Evolutionary conservation across 2,329 filamentous ascomycete genomes (phyloP), one percentile per base, ranked within the genome.

Genomic region (Beauveria pseudobassiana): DNA sequence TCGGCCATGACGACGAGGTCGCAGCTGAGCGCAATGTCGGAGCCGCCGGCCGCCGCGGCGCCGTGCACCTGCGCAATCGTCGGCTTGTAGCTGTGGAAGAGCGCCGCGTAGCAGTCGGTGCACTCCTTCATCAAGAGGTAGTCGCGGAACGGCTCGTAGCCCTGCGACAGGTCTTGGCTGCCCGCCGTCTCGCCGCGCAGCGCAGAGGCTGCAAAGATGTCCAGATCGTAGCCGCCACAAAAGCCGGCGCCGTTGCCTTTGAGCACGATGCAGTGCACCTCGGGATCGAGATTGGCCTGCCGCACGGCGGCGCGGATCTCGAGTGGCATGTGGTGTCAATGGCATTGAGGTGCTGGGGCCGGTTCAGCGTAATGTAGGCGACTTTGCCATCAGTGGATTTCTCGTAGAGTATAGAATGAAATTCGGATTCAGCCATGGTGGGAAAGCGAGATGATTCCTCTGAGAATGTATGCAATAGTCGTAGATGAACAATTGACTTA

Each of bases 1-100:
- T 34, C 12, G 30, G 30, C 30, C 30, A 34, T 34, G 52, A 61
- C 57, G 30, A 65, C 62, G 20, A 64, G 40, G 49, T 65, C 62
- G 56, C 64, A 65, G 34, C 59, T 59, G 9, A 65, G 51, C 34
- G 62, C 64, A 54, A 64, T 63, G 59, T 65, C 62, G 46, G 59
- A 62, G 20, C 64, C 64, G 5, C 64, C 64, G 10, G 60, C 59
- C 6, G 61, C 62, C 26, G 62, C 62, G 20, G 64, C 62, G 5
- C 62, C 64, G 54, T 65, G 62, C 24, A 65, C 62, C 59, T 65
- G 64, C 12, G 62, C 64, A 40, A 64, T 62, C n/a, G 64, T 65
- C 42, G 64, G 62, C 51, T 65, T 63, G 56, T 61, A 34, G 53
- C 60, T 63, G 45, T 62, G 61, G 38, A 65, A 64, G 14, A 65